phyloP scores from a whole-genome alignment of 2,329 filamentous ascomycete genomes.

The Lizonia empirigonia region DNA sequence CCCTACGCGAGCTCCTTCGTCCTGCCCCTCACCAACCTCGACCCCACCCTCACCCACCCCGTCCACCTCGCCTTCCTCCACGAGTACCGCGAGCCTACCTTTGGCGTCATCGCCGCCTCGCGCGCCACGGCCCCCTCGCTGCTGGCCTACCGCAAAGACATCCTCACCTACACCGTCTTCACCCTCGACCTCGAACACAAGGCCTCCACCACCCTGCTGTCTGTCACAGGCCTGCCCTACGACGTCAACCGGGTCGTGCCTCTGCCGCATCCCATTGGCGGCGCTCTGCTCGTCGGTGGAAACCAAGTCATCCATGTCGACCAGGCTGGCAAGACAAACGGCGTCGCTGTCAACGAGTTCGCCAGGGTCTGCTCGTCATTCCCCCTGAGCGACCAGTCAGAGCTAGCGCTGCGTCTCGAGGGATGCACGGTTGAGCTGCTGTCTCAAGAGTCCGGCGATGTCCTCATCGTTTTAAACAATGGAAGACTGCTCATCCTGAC shows the following conservation, averaged over 20 bases:
- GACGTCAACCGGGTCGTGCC: conserved; percentile 84
- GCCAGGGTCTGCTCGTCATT: conserved; percentile 83
- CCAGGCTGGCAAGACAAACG: conserved; percentile 91
- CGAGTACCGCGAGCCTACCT: conserved; percentile 97
- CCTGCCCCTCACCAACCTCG: conserved; percentile 83
- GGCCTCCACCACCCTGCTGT: conserved; percentile 89
- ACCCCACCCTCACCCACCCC: conserved; percentile 84
- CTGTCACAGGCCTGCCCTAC: conserved; percentile 82
- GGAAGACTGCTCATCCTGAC: conserved; percentile 76
- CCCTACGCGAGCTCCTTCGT: conserved; percentile 93
- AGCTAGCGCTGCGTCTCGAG: conserved; percentile 79
- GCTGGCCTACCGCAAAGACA: conserved; percentile 76
- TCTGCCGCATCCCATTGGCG: conserved; percentile 83
- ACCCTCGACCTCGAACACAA: conserved; percentile 92
- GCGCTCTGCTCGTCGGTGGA: conserved; percentile 80
- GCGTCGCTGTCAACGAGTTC: conserved; percentile 90
- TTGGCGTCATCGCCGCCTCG: conserved; percentile 87
- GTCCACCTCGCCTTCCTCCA: conserved; percentile 91
- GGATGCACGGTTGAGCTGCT: conserved; percentile 78
- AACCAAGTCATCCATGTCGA: conserved; percentile 96
- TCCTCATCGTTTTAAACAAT: conserved; percentile 79
- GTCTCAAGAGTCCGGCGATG: conserved; percentile 76
- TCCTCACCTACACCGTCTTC: conserved; percentile 90
- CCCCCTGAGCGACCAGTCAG: conserved; percentile 82
- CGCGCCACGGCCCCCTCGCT: conserved; percentile 75